Evolutionary conservation across 2,329 filamentous ascomycete species (phyloP).

Genomic region (Pseudogymnoascus sp.): DNA sequence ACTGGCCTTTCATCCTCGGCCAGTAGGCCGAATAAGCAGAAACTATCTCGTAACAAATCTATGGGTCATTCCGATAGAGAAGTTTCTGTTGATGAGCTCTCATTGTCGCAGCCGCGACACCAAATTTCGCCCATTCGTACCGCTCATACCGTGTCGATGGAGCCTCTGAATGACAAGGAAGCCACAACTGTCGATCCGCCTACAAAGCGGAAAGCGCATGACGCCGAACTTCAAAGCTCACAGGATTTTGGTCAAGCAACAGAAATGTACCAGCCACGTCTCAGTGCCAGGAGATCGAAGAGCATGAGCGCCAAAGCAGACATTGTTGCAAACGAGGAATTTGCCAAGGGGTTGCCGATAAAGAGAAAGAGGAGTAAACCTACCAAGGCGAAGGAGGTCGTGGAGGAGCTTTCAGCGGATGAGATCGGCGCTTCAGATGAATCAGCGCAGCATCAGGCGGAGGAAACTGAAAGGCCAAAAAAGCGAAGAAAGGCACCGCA

Average conservation of each 20-base stretch:
- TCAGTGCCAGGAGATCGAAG: constrained; percentile 13
- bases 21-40: not conserved
- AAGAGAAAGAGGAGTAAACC: not conserved
- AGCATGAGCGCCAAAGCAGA: constrained; percentile 11
- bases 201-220: not conserved
- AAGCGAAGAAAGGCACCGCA: not conserved
- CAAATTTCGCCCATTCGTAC: not conserved
- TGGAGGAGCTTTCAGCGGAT: not conserved
- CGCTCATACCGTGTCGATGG: not conserved
- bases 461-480: not conserved
- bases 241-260: constrained; percentile 7
- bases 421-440: not conserved
- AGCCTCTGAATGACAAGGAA: constrained; percentile 1
- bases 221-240: not conserved
- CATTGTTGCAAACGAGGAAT: not conserved
- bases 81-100: constrained; percentile 10
- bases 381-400: not conserved
- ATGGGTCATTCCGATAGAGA: not conserved
- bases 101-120: not conserved
- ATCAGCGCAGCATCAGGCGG: not conserved
- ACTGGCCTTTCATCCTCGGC: not conserved
- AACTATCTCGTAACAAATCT: not conserved
- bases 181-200: not conserved
- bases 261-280: constrained; percentile 14
- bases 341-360: not conserved